A percentile compares a stretch with the other conserved stretches of the same genome.
Conservation (phyloP, 768 basidiomycete species). For the Plicaturopsis crispa region DNA sequence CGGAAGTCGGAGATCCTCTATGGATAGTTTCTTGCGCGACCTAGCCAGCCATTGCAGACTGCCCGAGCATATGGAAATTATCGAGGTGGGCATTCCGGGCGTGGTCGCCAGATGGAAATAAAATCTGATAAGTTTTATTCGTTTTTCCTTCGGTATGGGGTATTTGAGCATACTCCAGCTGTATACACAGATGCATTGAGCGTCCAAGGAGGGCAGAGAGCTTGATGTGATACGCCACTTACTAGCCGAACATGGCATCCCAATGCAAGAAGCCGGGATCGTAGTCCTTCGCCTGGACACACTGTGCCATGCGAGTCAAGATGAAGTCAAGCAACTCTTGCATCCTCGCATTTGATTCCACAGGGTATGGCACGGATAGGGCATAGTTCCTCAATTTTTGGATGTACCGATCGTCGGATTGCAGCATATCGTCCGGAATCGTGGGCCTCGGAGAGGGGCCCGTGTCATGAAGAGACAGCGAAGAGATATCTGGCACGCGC, state of each 20-base stretch:
- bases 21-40: conserved; percentile 67
- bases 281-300: conserved; percentile 74
- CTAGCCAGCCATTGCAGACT: conserved; percentile 49
- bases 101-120: conserved; percentile 71
- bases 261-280: conserved; percentile 75
- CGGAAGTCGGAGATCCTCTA: conserved; percentile 74
- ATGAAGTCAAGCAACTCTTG: conserved; percentile 70
- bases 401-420: conserved; percentile 39
- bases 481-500: conserved; percentile 41
- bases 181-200: no score
- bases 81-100: conserved; percentile 69
- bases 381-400: conserved; percentile 59
- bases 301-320: conserved; percentile 59
- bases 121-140: conserved; percentile 66
- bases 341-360: conserved; percentile 73
- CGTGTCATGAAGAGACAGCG: conserved; percentile 34
- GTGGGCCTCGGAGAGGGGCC: conserved; percentile 11
- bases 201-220: no score
- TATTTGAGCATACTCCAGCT: conserved; percentile 84
- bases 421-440: conserved; percentile 22
- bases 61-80: conserved; percentile 62
- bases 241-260: conserved; percentile 74
- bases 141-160: conserved; percentile 74
- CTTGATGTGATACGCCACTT: no score
- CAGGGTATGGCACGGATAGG: conserved; percentile 63